phyloP scores from a whole-genome alignment of 345 rosid genomes.

The Eucalyptus erythrocorys region DNA sequence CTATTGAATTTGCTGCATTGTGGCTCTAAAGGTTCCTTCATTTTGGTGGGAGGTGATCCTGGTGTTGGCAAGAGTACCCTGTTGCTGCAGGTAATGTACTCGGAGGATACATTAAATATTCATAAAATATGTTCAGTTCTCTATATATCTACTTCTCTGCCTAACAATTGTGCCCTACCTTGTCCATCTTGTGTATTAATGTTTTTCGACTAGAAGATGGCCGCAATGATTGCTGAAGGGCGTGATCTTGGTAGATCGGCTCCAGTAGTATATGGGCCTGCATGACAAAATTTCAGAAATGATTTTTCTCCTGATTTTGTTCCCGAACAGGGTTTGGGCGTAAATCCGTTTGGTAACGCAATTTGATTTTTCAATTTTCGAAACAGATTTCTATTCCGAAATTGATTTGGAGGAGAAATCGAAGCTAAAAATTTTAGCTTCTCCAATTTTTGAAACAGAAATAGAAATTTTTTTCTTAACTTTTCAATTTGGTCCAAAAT shows the following conservation, averaged over 20 bases:
- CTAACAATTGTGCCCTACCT: not conserved
- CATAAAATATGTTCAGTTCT: not conserved
- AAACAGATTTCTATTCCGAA: no score
- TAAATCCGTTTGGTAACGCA: no score
- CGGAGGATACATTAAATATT: not conserved
- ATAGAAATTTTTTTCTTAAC: no score
- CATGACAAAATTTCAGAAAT: no score
- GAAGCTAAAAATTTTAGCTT: no score
- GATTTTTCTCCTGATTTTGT: no score
- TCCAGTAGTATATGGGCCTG: slow-evolving; percentile 77
- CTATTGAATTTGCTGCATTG: not conserved
- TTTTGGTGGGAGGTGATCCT: slow-evolving; percentile 91
- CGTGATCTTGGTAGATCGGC: slow-evolving; percentile 7
- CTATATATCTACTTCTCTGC: not conserved
- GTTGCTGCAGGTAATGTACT: slow-evolving; percentile 59
- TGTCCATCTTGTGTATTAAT: no score
- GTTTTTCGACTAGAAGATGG: slow-evolving; percentile 29
- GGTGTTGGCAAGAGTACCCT: slow-evolving; percentile 97
- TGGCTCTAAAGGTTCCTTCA: slow-evolving; percentile 47
- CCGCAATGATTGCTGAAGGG: slow-evolving; percentile 62
- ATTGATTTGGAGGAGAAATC: no score
- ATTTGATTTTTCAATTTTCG: no score
- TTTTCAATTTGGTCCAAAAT: no score
- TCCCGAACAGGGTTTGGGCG: no score
- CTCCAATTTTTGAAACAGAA: no score